These are phyloP conservation scores for Tolypocladium tropicale DNA, from an alignment of 2,329 filamentous ascomycete genomes.

Conservation along the genomic window DNA sequence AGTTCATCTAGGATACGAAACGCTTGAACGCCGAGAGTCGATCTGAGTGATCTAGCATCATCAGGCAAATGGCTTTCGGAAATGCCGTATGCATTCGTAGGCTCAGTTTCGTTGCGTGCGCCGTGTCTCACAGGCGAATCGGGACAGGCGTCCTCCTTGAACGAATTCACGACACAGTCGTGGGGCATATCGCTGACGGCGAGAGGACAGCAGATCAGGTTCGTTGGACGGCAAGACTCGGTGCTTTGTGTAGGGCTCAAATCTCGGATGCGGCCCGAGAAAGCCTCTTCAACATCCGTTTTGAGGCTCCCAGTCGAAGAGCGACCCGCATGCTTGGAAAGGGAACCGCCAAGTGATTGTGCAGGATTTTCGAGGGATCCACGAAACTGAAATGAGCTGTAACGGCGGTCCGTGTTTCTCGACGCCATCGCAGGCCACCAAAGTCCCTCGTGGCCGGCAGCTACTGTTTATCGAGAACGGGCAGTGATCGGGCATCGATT, in stretches of 20 bases:
- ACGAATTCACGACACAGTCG: background rate
- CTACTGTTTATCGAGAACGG: background rate
- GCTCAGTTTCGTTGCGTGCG: background rate
- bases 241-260: background rate
- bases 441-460: background rate
- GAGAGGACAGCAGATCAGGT: background rate
- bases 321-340: background rate
- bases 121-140: background rate
- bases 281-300: no score
- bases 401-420: background rate
- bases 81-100: background rate
- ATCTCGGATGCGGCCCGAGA: background rate
- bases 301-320: background rate
- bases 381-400: background rate
- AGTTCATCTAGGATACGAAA: constrained; percentile 1
- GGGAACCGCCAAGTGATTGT: background rate
- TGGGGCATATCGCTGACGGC: background rate
- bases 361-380: background rate
- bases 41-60: background rate
- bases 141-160: background rate
- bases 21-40: background rate
- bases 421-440: background rate
- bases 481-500: background rate
- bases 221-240: background rate
- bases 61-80: background rate